Percentiles rank a stretch among this genome's conserved stretches.
These are phyloP conservation scores for Ustulina deusta DNA, from an alignment of 2,329 filamentous ascomycete genomes.

Conservation along the genomic window DNA sequence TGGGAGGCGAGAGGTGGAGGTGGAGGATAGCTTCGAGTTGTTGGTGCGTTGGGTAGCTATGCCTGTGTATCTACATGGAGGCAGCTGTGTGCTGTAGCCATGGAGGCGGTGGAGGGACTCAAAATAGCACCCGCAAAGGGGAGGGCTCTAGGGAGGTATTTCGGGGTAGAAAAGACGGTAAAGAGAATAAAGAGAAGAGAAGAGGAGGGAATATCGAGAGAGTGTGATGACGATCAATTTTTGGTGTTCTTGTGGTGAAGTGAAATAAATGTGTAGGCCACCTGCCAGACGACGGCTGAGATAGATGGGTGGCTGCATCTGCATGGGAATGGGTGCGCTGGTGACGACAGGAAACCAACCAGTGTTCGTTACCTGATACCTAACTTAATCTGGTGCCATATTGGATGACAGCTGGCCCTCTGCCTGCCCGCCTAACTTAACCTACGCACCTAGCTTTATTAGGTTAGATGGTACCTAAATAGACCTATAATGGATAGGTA, in stretches of 20 bases:
- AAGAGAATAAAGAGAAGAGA: constrained; percentile 8
- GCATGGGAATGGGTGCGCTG: neutral
- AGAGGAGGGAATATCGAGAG: constrained; percentile 12
- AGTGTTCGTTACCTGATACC: neutral
- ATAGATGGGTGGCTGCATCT: too few species aligned
- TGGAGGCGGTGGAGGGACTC: neutral
- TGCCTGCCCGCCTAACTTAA: too few species aligned
- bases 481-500: too few species aligned
- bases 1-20: neutral
- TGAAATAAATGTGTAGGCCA: neutral
- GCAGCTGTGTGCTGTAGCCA: neutral
- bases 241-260: constrained; percentile 1
- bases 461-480: too few species aligned
- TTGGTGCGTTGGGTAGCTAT: neutral
- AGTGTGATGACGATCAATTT: constrained; percentile 12
- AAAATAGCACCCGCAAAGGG: neutral
- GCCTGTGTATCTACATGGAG: neutral
- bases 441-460: too few species aligned
- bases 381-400: neutral
- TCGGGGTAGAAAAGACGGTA: neutral
- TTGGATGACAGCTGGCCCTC: too few species aligned
- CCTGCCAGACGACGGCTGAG: too few species aligned
- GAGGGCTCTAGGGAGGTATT: neutral
- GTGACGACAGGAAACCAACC: constrained; percentile 15
- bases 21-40: neutral